Evolutionary conservation across 495 filamentous ascomycete genomes (phyloP), one percentile per base, ranked within the genome.

Genomic region (Hyaloscypha hepaticicola): DNA sequence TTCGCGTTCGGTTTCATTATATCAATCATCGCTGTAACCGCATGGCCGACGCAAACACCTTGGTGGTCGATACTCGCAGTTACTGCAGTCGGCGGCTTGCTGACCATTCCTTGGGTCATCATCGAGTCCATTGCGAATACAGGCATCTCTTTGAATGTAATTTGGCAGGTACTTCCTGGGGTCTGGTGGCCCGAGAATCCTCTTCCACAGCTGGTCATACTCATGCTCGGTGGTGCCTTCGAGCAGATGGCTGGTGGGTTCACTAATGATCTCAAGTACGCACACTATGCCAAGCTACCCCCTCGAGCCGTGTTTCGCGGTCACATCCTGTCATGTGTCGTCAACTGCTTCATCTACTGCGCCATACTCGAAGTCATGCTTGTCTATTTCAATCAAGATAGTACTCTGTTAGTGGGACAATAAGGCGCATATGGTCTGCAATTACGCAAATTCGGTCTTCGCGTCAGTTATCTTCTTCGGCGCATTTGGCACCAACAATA

Each of bases 211-310:
- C 19, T 29, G 4, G 21, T 60, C n/a, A 45, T 60, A 16, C 33
- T 45, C 12, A 27, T 41, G 38, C 1, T 45, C 38, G 38, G 38
- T 45, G 24, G 33, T 16, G 49, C 16, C 48, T 31, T 41, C 24
- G 19, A 29, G 8, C 26, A 24, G 3, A 16, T 31, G 19, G 59
- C 59, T n/a, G 41, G 27, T 19, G 11, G 22, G 58, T 85, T 83
- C 69, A 76, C 80, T 16, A 70, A 75, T 1, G 81, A 84, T 66
- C 74, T 84, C 55, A 82, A 83, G 59, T 78, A 80, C 63, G 88
- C 85, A 4, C 87, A 90, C 68, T 91, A 90, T 74, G 83, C 89
- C 73, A 88, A 90, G 67, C 76, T 83, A 5, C 83, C 87, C 0
- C 87, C 55, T 19, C 55, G 55, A 31, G 55, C 55, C 3, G 11